Base-by-base conservation (phyloP, 805 yeast genomes). In the Starmerella floricola region DNA sequence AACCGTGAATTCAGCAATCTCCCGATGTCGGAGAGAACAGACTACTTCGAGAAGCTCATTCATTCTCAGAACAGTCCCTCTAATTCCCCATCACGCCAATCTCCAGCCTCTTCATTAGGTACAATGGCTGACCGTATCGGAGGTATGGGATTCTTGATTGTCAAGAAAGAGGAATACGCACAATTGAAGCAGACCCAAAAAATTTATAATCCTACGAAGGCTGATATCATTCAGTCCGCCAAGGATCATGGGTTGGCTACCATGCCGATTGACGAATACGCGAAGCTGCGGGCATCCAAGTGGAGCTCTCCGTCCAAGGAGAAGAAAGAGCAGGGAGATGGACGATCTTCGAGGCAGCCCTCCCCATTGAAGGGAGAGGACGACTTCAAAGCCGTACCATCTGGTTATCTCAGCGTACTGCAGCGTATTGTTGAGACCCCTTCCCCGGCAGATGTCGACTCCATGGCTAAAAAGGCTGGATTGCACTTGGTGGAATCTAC, bases 241-340 rank as follows among this genome's bases (percentile, higher is more conserved):
- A 65, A 62, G 52, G 56, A 56, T 13, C 66, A 67, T 49, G 66
- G 67, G 8, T 53, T 72, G 38, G 61, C 67, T 2, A 67, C 72
- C 1, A 47, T 72, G 33, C 65, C 74, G 1, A 48, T 57, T 5
- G 72, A 67, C 0, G 75, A 71, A 42, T 71, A 67, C 48, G 59
- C 56, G 36, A 41, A 53, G 1, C 50, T 69, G 18, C 45, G 47
- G 1, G 24, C 36, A 6, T 27, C 31, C 6, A 38, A 35, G 16
- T 41, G 46, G 46, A 38, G 34, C 11, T 40, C 49, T 5, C 18
- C 34, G 15, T 13, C 15, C 17, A 18, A 23, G 16, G 29, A 30
- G 6, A 30, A 15, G n/a, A 18, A 15, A 11, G 17, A 8, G 13
- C 12, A 8, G 38, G 26, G 40, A 24, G 16, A 41, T 6, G 16